Evolutionary conservation across 352 stramenopile species (phyloP), one percentile per base, ranked within the genome.

Genomic region (Plasmopara muralis): DNA sequence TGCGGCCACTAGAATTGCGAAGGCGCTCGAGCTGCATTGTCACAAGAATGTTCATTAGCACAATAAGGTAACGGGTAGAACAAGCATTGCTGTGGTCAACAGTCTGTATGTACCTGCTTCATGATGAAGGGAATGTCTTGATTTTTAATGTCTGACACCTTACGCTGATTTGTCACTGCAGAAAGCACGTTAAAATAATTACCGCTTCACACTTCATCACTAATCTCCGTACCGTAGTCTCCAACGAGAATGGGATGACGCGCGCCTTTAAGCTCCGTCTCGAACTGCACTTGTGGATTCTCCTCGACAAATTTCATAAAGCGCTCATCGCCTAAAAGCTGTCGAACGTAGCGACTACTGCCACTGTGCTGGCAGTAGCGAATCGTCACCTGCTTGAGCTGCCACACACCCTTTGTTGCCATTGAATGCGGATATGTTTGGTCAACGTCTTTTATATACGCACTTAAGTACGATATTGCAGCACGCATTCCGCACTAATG

Each of bases 101-200:
- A 50, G 41, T 29, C 43, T 41, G 50, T 35, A 35, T 66, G 56
- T 43, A 92, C 81, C 79, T 89, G 82, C 58, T 70, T 75, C 63
- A 94, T 55, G 39, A 94, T 83, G 45, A 89, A 87, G 31, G 72
- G 55, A 42, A 91, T 77, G 14, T 94, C 79, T 69, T 92, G 72
- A 74, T 94, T 94, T 76, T 94, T 94, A 34, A 94, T 75, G 51
- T 94, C 84, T 50, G 75, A 74, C 13, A 94, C 84, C 66, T 94
- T 94, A 43, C 64, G 77, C 55, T 87, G 55, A 50, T 81, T 74
- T 53, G 79, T 90, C 66, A 94, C 82, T 93, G 41, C 18, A 54
- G n/a, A 56, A 25, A 45, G 49, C 9, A 8, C 5, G 16, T 2
- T 15, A 55, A 28, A 28, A 35, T 5, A 20, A 7, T 50, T 12